phyloP scores from a whole-genome alignment of 495 filamentous ascomycete genomes.

The Podospora sp. region DNA sequence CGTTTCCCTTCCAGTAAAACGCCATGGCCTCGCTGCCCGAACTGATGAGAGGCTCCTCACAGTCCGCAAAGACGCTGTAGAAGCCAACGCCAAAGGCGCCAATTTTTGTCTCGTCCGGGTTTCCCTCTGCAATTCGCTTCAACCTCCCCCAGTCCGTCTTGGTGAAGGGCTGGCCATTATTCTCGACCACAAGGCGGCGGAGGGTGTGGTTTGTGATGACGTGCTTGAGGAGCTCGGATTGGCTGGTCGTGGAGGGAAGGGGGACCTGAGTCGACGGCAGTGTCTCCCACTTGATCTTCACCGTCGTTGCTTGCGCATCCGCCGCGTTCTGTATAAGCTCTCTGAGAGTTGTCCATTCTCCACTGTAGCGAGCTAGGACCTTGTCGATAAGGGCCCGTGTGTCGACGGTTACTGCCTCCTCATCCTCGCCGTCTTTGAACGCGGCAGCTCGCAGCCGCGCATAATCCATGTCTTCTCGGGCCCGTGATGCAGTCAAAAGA shows the following conservation, averaged over 20 bases:
- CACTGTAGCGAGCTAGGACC: conserved; percentile 90
- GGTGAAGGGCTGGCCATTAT: conserved; percentile 83
- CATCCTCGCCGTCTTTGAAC: conserved; percentile 80
- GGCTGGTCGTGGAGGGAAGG: conserved; percentile 65
- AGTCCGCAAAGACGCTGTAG: conserved; percentile 98
- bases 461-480: conserved; percentile 63
- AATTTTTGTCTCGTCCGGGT: conserved; percentile 98
- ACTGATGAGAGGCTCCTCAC: conserved; percentile 93
- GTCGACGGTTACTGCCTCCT: conserved; percentile 98
- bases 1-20: conserved; percentile 98
- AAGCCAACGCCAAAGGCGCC: conserved; percentile 98
- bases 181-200: conserved; percentile 79
- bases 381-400: conserved; percentile 97
- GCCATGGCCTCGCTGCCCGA: conserved; percentile 92
- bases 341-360: conserved; percentile 84
- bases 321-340: conserved; percentile 98
- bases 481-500: too few species aligned
- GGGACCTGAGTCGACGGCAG: conserved; percentile 76
- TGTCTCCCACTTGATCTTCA: conserved; percentile 89
- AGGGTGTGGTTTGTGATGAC: conserved; percentile 80
- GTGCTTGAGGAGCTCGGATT: conserved; percentile 76
- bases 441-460: conserved; percentile 82
- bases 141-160: conserved; percentile 88
- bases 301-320: conserved; percentile 86
- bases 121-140: conserved; percentile 97